phyloP scores from a whole-genome alignment of 1,139 yeast species.

The Scheffersomyces stambukii region DNA sequence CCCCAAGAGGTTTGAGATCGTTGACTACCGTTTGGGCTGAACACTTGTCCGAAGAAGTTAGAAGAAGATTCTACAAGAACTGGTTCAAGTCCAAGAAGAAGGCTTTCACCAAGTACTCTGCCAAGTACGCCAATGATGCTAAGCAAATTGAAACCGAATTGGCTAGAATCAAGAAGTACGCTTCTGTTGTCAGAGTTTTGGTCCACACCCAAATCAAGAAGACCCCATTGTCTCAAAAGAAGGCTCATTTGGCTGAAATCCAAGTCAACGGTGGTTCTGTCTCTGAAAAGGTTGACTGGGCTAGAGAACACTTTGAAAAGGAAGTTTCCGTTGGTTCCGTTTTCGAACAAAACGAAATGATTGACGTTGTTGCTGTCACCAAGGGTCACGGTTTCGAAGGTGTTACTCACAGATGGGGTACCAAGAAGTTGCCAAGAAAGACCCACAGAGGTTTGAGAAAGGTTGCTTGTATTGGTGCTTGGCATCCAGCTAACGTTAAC shows the following conservation, averaged over 20 bases:
- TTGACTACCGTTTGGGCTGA: slow-evolving; percentile 99
- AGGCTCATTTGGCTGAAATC: slow-evolving; percentile 99
- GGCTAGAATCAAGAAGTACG: slow-evolving; percentile 98
- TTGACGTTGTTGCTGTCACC: slow-evolving; percentile 98
- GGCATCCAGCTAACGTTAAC: slow-evolving; percentile 99
- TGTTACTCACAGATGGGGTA: slow-evolving; percentile 99
- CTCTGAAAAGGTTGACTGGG: slow-evolving; percentile 98
- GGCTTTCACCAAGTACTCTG: slow-evolving; percentile 99
- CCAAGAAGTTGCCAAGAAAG: slow-evolving; percentile 99
- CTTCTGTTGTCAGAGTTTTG: slow-evolving; percentile 96
- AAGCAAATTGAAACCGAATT: slow-evolving; percentile 91
- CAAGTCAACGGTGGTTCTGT: slow-evolving; percentile 99
- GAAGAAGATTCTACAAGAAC: slow-evolving; percentile 99
- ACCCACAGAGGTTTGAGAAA: slow-evolving; percentile 99
- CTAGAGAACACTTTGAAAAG: slow-evolving; percentile 98
- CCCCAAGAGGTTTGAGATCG: slow-evolving; percentile 99
- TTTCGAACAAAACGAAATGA: slow-evolving; percentile 97
- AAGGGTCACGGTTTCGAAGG: slow-evolving; percentile 99
- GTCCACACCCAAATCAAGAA: slow-evolving; percentile 99
- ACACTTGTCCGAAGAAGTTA: slow-evolving; percentile 98
- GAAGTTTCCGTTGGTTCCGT: slow-evolving; percentile 94
- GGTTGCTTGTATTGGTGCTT: slow-evolving; percentile 99
- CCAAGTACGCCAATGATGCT: slow-evolving; percentile 93
- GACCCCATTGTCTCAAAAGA: slow-evolving; percentile 99
- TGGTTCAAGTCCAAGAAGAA: slow-evolving; percentile 99